These are phyloP conservation scores for Tetrapisispora arboricola DNA, from an alignment of 805 yeast genomes.

Conservation along the genomic window DNA sequence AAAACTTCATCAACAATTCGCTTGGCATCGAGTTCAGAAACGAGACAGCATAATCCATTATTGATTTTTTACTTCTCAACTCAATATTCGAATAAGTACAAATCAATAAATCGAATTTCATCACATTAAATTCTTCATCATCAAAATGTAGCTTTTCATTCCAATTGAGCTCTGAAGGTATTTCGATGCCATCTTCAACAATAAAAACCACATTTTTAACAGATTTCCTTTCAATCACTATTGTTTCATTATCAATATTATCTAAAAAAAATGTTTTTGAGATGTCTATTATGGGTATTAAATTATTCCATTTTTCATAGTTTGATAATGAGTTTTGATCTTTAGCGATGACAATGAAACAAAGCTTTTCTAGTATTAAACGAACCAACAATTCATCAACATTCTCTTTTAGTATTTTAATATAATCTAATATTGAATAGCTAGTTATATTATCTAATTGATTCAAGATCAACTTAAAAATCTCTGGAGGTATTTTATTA, in stretches of 20 bases:
- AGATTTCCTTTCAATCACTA: not conserved
- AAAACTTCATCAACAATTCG: not conserved
- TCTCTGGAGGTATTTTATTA: not conserved
- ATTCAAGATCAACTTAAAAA: conserved; percentile 2
- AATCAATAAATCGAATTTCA: not conserved
- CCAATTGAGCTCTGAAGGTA: not conserved
- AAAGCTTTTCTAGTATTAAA: not conserved
- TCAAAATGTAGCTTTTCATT: not conserved
- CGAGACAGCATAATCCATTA: not conserved
- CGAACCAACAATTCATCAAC: not conserved
- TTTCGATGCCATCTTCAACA: not conserved
- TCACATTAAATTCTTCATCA: not conserved
- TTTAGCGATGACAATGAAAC: not conserved
- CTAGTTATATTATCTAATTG: not conserved
- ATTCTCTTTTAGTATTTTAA: not conserved
- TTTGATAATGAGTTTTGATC: not conserved
- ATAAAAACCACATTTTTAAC: not conserved
- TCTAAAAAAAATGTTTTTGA: not conserved
- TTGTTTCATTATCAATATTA: not conserved
- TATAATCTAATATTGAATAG: not conserved
- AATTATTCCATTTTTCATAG: not conserved
- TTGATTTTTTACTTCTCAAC: not conserved
- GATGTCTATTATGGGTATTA: not conserved
- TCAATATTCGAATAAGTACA: not conserved
- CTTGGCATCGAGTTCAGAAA: not conserved